These are phyloP conservation scores for Cordyceps farinosa DNA, from an alignment of 2,329 filamentous ascomycete species.

Conservation along the genomic window DNA sequence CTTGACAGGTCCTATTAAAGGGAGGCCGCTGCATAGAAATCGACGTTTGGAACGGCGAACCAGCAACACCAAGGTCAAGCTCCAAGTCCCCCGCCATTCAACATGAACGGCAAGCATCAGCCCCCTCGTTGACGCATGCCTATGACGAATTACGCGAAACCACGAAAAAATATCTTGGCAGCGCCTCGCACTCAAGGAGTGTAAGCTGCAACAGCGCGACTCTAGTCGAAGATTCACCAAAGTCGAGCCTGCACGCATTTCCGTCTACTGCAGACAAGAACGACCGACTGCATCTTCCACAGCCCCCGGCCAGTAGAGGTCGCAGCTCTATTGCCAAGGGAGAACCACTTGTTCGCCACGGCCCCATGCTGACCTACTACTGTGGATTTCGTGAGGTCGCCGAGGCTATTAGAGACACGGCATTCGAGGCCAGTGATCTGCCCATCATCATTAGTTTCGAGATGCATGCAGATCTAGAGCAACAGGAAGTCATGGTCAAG, in stretches of 20 bases:
- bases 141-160: slow-evolving; percentile 31
- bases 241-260: slow-evolving; percentile 29
- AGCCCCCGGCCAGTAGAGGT: slow-evolving; percentile 23
- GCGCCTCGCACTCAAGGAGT: slow-evolving; percentile 37
- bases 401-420: slow-evolving; percentile 70
- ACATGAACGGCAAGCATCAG: slow-evolving; percentile 47
- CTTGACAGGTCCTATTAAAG: slow-evolving; percentile 60
- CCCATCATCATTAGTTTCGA: slow-evolving; percentile 91
- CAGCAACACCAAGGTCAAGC: slow-evolving; percentile 33
- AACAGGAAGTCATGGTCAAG: slow-evolving; percentile 88
- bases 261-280: slow-evolving; percentile 32
- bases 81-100: slow-evolving; percentile 39
- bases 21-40: slow-evolving; percentile 92
- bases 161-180: slow-evolving; percentile 28
- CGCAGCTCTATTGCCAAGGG: slow-evolving; percentile 36
- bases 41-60: slow-evolving; percentile 83
- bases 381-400: slow-evolving; percentile 87
- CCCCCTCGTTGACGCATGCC: slow-evolving; percentile 39
- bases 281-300: slow-evolving; percentile 33
- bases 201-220: slow-evolving; percentile 36
- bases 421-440: slow-evolving; percentile 70
- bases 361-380: slow-evolving; percentile 77
- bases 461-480: slow-evolving; percentile 75
- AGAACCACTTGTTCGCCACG: slow-evolving; percentile 81
- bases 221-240: slow-evolving; percentile 29